Conservation (phyloP, 176 grass and related monocot genomes). For the Canna indica region DNA sequence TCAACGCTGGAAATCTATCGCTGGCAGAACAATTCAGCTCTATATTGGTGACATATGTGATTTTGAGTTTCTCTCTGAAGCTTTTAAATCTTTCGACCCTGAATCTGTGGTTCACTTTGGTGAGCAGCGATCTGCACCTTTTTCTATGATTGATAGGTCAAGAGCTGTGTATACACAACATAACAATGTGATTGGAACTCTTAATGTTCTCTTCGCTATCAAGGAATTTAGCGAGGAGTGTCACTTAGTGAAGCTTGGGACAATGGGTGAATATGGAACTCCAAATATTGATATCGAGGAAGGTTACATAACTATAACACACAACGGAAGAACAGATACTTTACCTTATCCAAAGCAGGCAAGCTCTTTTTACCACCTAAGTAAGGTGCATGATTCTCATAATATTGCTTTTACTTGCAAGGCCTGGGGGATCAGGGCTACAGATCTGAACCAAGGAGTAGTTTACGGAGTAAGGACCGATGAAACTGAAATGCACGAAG, state of each 20-base stretch:
- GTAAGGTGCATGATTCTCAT: conserved; percentile 93
- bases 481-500: conserved; percentile 91
- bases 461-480: conserved; percentile 81
- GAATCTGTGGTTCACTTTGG: conserved; percentile 87
- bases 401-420: conserved; percentile 97
- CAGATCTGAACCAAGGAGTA: conserved; percentile 92
- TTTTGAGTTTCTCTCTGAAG: conserved; percentile 89
- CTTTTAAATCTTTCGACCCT: conserved; percentile 88
- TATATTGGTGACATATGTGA: conserved; percentile 90
- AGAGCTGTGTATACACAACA: conserved; percentile 87
- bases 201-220: conserved; percentile 89
- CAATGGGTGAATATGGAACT: conserved; percentile 98
- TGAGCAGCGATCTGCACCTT: conserved; percentile 86
- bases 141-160: conserved; percentile 93
- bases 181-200: conserved; percentile 93
- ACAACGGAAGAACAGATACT: conserved; percentile 90
- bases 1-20: conserved; percentile 68
- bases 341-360: conserved; percentile 96
- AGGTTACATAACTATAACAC: conserved; percentile 76
- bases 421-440: conserved; percentile 88
- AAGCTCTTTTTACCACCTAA: conserved; percentile 90
- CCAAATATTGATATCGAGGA: conserved; percentile 98
- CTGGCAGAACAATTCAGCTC: conserved; percentile 66
- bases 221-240: conserved; percentile 78
- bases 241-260: conserved; percentile 88